Evolutionary conservation across 176 grass and related monocot species (phyloP).

Genomic region (Zizania latifolia): DNA sequence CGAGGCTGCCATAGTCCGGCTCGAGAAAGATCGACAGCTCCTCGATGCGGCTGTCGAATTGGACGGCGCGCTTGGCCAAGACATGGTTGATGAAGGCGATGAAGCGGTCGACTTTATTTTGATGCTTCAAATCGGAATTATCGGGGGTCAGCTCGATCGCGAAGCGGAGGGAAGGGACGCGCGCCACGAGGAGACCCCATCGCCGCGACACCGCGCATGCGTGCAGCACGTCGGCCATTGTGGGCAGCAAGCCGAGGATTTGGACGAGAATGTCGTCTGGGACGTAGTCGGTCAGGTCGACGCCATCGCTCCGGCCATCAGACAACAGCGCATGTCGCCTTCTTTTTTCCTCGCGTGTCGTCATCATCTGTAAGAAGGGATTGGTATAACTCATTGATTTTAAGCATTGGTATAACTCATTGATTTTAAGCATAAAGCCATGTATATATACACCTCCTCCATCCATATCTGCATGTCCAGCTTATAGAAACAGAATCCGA

Average conservation of each 20-base stretch:
- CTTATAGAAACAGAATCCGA: too few relatives aligned
- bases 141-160: too few relatives aligned
- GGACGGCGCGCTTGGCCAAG: neutral
- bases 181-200: neutral
- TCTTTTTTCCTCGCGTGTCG: too few relatives aligned
- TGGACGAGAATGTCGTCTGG: neutral
- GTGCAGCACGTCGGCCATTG: neutral
- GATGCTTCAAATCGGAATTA: accelerated
- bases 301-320: too few relatives aligned
- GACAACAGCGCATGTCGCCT: too few relatives aligned
- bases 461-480: too few relatives aligned
- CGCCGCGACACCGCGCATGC: neutral
- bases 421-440: too few relatives aligned
- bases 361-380: too few relatives aligned
- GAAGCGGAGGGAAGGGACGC: neutral
- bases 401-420: too few relatives aligned
- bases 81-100: neutral
- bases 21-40: neutral
- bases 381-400: too few relatives aligned
- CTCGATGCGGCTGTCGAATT: neutral
- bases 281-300: neutral
- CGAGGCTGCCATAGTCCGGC: accelerated
- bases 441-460: too few relatives aligned
- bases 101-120: neutral
- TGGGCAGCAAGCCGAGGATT: neutral